Evolutionary conservation across 305 asterid genomes (phyloP), one percentile per base, ranked within the genome.

Genomic region (Striga hermonthica): DNA sequence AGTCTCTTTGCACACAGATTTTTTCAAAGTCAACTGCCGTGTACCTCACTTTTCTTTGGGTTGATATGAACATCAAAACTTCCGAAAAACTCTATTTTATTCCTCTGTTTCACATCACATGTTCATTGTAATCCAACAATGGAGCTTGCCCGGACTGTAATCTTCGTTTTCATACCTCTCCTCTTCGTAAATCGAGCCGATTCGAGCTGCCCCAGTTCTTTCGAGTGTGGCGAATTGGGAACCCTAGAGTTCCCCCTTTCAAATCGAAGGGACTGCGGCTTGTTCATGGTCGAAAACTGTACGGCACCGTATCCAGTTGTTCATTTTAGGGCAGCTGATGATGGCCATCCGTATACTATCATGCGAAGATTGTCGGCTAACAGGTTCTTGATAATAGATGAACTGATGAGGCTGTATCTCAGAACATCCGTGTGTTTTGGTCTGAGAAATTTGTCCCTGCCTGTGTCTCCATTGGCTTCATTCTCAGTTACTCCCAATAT

Each of bases 201-300:
- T 50, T 65, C 74, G 4, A 44, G 7, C 0, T 87, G 95, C 67
- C 81, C 69, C 3, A 7, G 14, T 0, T 14, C 70, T 4, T 88
- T 83, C 57, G 0, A 6, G 0, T 88, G 95, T 68, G 74, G 81
- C 16, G 5, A 13, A 2, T 15, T 79, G 2, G 73, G 69, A 14
- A 0, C 3, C 43, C 9, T 85, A 41, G 36, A 4, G 1, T 87
- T 74, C 64, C 90, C 92, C 1, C 65, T 80, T 43, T 22, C 78
- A 7, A 0, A 40, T 28, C 3, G 4, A 0, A 6, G 72, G 4
- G 65, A 66, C 6, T 87, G 95, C 55, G 92, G 92, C 10, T 36
- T 83, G 61, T 48, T 74, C 48, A 5, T 7, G 15, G 74, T 80
- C 14, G 50, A 73, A 6, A 78, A 79, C 59, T 34, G 69, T 16